Evolutionary conservation across 257 asterid species (phyloP).

Genomic region (Linaria vulgaris): DNA sequence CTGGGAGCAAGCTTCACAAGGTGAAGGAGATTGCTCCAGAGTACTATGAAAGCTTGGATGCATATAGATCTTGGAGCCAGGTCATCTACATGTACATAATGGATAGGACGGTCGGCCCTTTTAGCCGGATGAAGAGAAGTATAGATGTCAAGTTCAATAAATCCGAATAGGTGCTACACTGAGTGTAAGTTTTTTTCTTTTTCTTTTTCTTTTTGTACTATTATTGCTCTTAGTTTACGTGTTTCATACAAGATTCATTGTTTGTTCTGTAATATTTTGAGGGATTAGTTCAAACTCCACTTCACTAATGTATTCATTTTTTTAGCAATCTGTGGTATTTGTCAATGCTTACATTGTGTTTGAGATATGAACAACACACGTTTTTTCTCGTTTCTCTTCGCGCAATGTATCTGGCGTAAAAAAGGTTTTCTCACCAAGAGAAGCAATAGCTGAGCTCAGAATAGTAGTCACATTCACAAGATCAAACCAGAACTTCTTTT

Average conservation of each 20-base stretch:
- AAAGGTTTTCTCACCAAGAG: neutral
- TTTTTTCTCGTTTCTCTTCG: neutral
- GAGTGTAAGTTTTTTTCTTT: slow-evolving; percentile 17
- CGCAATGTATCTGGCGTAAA: neutral
- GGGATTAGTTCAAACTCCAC: slow-evolving; percentile 22
- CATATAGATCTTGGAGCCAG: slow-evolving; percentile 87
- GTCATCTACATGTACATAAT: slow-evolving; percentile 75
- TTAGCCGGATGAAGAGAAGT: slow-evolving; percentile 86
- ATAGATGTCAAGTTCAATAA: slow-evolving; percentile 41
- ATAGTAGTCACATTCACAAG: too few species aligned
- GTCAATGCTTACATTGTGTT: neutral
- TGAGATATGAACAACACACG: slow-evolving; percentile 4
- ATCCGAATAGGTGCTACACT: slow-evolving; percentile 41
- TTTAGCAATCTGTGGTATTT: slow-evolving; percentile 11
- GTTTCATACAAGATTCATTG: slow-evolving; percentile 7
- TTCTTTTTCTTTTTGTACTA: neutral
- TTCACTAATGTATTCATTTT: slow-evolving; percentile 13
- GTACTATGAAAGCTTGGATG: slow-evolving; percentile 57
- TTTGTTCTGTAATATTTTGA: slow-evolving; percentile 18
- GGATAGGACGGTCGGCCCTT: slow-evolving; percentile 84
- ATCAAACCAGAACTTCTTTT: too few species aligned
- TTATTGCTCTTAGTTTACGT: slow-evolving; percentile 1
- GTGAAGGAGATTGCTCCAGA: slow-evolving; percentile 96
- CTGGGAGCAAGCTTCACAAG: slow-evolving; percentile 82
- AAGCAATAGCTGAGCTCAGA: neutral